Base-by-base conservation (phyloP, 164 flowering plant genomes). In the Liriodendron chinense region DNA sequence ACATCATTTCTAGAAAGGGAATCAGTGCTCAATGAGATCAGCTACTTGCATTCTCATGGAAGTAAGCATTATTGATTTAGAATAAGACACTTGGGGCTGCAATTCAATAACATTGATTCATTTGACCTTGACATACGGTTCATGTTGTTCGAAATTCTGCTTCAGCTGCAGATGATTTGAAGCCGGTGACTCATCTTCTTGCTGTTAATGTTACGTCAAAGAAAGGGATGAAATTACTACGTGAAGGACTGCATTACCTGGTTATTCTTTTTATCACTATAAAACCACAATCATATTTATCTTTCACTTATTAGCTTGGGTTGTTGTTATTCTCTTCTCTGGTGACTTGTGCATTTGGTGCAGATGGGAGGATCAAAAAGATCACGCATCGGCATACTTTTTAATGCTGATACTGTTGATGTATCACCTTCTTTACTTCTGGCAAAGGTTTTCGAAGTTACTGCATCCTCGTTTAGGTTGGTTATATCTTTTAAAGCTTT, bases 161-260 rank as follows among this genome's bases (percentile, higher is more conserved):
- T 81, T 74, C 88, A 96, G 99, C 94, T 72, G 67, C 78, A 7
- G 99, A 96, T 84, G 94, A 92, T 75, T 64, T 94, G 85, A 96
- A 96, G 87, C 97, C 96, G 24, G 91, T 96, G 34, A 91, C 98
- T 81, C 98, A 96, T 89, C 87, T 92, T 81, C 88, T 96, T 78
- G 81, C 80, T 81, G 86, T 92, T 80, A 90, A 92, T 82, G 79
- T 87, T 50, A 78, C 90, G 24, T 88, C 97, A 74, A 86, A 75
- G 80, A 84, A 85, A 78, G 99, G 98, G 79, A 82, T 90, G 61
- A 89, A 89, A 77, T 84, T 96, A 75, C 92, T 96, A 69, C 93
- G 70, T 75, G 93, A 89, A 86, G 98, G 98, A 80, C 80, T 96
- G 50, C 92, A 65, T 59, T 93, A 91, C 73, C 93, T 96, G 96